Evolutionary conservation across 345 rosid genomes (phyloP).

Genomic region (Noccaea bulbosa): DNA sequence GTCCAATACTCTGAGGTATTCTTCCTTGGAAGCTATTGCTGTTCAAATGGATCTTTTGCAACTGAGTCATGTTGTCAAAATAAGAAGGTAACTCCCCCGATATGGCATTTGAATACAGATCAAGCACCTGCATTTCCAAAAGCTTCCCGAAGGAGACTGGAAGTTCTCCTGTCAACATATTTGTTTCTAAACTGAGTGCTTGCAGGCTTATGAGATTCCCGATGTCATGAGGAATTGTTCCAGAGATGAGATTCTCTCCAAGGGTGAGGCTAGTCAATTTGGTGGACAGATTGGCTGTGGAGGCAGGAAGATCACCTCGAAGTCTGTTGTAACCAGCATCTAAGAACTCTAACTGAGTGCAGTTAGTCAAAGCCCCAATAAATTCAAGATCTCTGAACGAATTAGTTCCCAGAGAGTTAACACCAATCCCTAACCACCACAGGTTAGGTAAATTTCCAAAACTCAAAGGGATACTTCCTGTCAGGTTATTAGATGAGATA

Average conservation of each 20-base stretch:
- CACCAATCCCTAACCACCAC: conserved; percentile 10
- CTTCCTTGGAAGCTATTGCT: conserved; percentile 45
- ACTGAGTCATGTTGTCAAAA: conserved; percentile 48
- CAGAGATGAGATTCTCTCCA: conserved; percentile 38
- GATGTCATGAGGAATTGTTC: conserved; percentile 30
- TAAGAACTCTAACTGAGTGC: conserved; percentile 29
- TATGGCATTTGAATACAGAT: conserved; percentile 34
- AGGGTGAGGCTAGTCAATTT: conserved; percentile 19
- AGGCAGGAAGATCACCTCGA: conserved; percentile 39
- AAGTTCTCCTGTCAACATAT: conserved; percentile 33
- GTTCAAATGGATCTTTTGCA: conserved; percentile 37
- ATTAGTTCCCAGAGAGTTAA: conserved; percentile 24
- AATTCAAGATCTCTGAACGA: conserved; percentile 24
- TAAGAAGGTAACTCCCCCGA: conserved; percentile 52
- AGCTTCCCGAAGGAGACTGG: conserved; percentile 39
- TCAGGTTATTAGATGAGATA: conserved; percentile 24
- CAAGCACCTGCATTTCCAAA: conserved; percentile 13
- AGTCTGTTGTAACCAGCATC: conserved; percentile 36
- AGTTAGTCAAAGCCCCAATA: conserved; percentile 24
- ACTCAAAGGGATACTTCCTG: conserved; percentile 30
- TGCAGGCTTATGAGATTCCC: conserved; percentile 37
- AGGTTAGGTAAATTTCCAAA: conserved; percentile 36
- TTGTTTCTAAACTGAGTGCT: conserved; percentile 27
- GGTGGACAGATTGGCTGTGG: conserved; percentile 39
- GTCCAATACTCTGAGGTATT: conserved; percentile 48